These are phyloP conservation scores for Stevia rebaudiana DNA, from an alignment of 140 eudicot genomes.

Conservation along the genomic window DNA sequence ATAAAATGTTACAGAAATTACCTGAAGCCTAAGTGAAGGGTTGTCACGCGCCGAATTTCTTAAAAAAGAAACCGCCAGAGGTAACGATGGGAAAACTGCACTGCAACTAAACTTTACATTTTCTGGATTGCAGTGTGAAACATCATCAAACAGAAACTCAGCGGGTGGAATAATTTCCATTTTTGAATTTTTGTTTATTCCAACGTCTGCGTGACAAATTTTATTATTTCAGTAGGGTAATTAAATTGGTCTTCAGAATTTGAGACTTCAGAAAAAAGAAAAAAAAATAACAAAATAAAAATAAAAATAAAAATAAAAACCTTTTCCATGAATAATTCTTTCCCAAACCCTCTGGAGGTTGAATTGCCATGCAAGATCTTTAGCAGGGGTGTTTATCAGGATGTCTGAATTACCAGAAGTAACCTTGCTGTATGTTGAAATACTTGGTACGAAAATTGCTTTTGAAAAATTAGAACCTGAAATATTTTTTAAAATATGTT, in stretches of 20 bases:
- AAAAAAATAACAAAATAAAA: too few species aligned
- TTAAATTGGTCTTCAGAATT: neutral
- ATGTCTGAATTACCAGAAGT: conserved; percentile 65
- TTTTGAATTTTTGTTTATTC: conserved; percentile 22
- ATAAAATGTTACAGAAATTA: conserved; percentile 12
- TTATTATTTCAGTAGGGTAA: neutral
- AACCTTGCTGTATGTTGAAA: conserved; percentile 83
- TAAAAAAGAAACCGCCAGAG: conserved; percentile 67
- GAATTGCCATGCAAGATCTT: conserved; percentile 80
- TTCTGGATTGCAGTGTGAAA: conserved; percentile 38
- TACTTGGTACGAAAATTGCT: conserved; percentile 83
- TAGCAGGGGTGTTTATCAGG: conserved; percentile 38
- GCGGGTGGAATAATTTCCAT: conserved; percentile 30
- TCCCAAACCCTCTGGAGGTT: conserved; percentile 82
- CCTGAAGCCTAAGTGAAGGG: conserved; percentile 76
- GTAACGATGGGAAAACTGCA: conserved; percentile 67
- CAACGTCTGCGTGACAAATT: conserved; percentile 31
- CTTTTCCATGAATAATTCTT: conserved; percentile 56
- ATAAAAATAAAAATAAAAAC: conserved; percentile 26
- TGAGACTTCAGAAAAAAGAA: neutral
- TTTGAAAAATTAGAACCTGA: conserved; percentile 65
- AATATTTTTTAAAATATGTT: neutral
- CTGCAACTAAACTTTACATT: conserved; percentile 54
- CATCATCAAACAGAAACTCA: conserved; percentile 37
- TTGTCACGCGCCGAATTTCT: conserved; percentile 59